Evolutionary conservation across 2,329 filamentous ascomycete species (phyloP), one percentile per base, ranked within the genome.

Genomic region (Ophiosphaerella korrae): DNA sequence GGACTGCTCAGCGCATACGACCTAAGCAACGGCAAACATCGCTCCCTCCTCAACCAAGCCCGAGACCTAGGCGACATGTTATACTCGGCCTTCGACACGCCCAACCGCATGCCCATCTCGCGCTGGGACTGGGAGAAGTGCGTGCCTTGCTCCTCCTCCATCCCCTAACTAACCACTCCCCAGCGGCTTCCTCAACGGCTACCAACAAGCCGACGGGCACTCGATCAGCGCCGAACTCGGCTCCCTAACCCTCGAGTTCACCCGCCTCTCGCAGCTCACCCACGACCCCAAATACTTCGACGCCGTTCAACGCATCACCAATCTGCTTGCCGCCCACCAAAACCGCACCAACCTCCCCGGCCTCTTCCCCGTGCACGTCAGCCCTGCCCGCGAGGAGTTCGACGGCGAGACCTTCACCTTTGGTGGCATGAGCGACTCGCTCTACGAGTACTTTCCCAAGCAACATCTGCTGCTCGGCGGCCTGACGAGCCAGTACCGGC

Each of bases 401-500:
- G 52, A 59, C 11, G 49, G 45, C 31, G 57, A 60, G 1, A 62
- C 60, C 0, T 85, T 81, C 62, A 81, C 80, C 0, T 74, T 85
- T 53, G 81, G 82, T 13, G 81, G 77, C 14, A 79, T 81, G 76
- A 77, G 79, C 2, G 82, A 85, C 65, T 83, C 80, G 7, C 71
- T 82, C 0, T 85, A 84, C 60, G 82, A 84, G 58, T 84, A 84
- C 55, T 68, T 85, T 12, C 80, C 82, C 0, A 84, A 85, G 67
- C 64, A 92, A 76, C 88, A 88, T 66, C 75, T 94, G 11, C 81
- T 96, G 5, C 82, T 96, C 2, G 89, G 90, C 50, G 92, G 91
- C 1, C 79, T 86, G 1, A 84, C 87, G 55, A 75, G 81, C 26
- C 89, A 91, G 68, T 95, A 95, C 71, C 79, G 81, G 53, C 82